A percentile compares a stretch with the other conserved stretches of the same genome.
Conservation (phyloP, 1,284 basidiomycete species). For the Irpex sp. region DNA sequence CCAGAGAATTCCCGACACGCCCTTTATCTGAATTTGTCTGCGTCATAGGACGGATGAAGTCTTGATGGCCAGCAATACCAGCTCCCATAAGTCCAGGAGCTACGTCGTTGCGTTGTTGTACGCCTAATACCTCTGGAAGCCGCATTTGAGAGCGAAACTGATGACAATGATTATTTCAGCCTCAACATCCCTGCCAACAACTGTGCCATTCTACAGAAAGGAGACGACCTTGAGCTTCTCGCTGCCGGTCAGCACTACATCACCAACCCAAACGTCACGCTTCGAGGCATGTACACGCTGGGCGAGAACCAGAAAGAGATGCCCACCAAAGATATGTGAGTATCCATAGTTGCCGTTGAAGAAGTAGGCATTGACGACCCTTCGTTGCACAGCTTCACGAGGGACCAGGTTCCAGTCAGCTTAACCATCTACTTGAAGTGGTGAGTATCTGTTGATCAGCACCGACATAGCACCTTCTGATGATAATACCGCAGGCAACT, state of each 20-base stretch:
- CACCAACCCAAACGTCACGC: conserved; percentile 74
- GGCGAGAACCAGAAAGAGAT: conserved; percentile 81
- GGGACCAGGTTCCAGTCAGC: conserved; percentile 80
- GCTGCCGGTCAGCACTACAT: conserved; percentile 79
- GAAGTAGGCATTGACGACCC: background rate
- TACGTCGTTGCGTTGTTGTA: conserved; percentile 77
- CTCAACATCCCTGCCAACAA: conserved; percentile 81
- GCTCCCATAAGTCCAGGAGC: conserved; percentile 42
- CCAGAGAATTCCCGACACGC: background rate
- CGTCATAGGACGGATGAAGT: conserved; percentile 59
- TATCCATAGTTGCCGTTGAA: conserved; percentile 4
- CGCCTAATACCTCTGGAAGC: conserved; percentile 18
- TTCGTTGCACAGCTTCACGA: conserved; percentile 54
- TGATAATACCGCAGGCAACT: conserved; percentile 43
- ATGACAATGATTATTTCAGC: conserved; percentile 30
- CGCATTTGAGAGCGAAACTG: too few relatives aligned
- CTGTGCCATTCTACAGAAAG: conserved; percentile 76
- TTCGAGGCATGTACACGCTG: conserved; percentile 72
- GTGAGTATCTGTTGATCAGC: conserved; percentile 23
- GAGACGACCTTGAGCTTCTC: conserved; percentile 74
- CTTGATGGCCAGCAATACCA: conserved; percentile 60
- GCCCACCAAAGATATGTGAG: conserved; percentile 80
- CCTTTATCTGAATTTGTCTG: background rate
- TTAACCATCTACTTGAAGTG: conserved; percentile 80
- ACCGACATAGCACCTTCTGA: too few relatives aligned